Percentiles rank a stretch among this genome's conserved stretches.
These are phyloP conservation scores for Blastomyces emzantsi DNA, from an alignment of 2,329 filamentous ascomycete genomes.

Conservation along the genomic window DNA sequence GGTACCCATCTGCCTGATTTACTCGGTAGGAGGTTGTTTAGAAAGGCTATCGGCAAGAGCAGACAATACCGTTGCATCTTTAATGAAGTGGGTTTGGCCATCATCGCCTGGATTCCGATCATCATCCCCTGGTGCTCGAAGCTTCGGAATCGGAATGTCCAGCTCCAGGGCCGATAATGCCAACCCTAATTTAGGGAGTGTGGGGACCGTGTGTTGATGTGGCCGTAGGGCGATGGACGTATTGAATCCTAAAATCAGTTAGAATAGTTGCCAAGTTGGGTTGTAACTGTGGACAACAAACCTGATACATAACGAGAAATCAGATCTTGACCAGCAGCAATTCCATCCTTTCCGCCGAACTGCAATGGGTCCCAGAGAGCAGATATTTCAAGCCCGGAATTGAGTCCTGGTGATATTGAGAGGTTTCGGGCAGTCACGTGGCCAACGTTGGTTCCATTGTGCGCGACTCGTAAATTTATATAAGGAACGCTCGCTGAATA, in stretches of 20 bases:
- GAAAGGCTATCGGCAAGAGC: conserved; percentile 18
- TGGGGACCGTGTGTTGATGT: conserved; percentile 64
- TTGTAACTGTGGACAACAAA: conserved; percentile 19
- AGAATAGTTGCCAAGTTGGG: not conserved
- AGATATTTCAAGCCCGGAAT: conserved; percentile 58
- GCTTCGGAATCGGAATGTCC: conserved; percentile 60
- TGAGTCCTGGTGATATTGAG: conserved; percentile 57
- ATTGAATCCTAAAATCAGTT: conserved; percentile 53
- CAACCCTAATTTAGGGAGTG: conserved; percentile 60
- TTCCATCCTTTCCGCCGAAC: conserved; percentile 53
- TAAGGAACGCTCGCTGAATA: conserved; percentile 79
- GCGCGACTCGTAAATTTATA: conserved; percentile 64
- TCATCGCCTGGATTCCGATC: conserved; percentile 34
- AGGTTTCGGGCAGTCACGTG: conserved; percentile 61
- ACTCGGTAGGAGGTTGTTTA: conserved; percentile 9
- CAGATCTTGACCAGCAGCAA: conserved; percentile 57
- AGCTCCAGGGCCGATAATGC: conserved; percentile 64
- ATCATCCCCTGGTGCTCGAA: conserved; percentile 45
- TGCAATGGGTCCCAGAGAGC: conserved; percentile 65
- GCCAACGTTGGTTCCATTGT: conserved; percentile 65
- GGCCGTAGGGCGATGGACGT: conserved; percentile 66
- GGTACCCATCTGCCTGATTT: not conserved
- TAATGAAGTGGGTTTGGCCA: conserved; percentile 60
- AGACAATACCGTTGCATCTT: conserved; percentile 57
- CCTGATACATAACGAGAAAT: conserved; percentile 80